Conservation (phyloP, 2,329 filamentous ascomycete species). For the Eurotiales sp. region DNA sequence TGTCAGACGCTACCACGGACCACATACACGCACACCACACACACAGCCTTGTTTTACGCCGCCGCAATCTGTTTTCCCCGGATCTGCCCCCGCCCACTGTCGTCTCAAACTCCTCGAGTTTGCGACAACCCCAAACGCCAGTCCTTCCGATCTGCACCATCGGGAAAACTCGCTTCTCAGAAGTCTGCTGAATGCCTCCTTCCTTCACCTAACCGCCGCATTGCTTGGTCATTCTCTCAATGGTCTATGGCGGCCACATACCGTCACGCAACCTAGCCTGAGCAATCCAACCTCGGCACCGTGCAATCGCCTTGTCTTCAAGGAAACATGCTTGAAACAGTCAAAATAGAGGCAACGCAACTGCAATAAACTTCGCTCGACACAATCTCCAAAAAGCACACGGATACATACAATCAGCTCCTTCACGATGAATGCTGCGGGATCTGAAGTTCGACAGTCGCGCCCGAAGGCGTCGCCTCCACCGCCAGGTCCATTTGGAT, state of each 20-base stretch:
- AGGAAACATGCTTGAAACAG: constrained; percentile 5
- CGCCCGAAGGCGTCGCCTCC: constrained; percentile 50
- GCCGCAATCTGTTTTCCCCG: constrained; percentile 5
- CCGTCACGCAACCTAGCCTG: neutral
- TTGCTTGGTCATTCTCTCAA: neutral
- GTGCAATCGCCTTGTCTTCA: neutral
- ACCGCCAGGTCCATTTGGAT: constrained; percentile 62
- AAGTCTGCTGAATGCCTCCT: no score
- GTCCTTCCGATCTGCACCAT: neutral
- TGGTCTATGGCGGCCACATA: neutral
- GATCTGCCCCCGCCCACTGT: constrained; percentile 10
- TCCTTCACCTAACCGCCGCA: no score
- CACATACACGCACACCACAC: neutral
- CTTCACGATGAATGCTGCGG: constrained; percentile 31
- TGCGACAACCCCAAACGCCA: neutral
- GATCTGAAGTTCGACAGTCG: constrained; percentile 27
- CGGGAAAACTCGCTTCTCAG: neutral
- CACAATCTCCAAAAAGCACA: neutral
- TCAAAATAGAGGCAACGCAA: neutral
- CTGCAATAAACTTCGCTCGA: neutral
- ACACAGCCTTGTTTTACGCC: neutral
- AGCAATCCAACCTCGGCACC: constrained; percentile 9
- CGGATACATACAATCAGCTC: neutral
- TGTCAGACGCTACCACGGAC: no score
- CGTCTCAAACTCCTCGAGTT: neutral